These are phyloP conservation scores for Climacium dendroides DNA, from an alignment of 225 moss, liverwort and hornwort species.

Conservation along the genomic window DNA sequence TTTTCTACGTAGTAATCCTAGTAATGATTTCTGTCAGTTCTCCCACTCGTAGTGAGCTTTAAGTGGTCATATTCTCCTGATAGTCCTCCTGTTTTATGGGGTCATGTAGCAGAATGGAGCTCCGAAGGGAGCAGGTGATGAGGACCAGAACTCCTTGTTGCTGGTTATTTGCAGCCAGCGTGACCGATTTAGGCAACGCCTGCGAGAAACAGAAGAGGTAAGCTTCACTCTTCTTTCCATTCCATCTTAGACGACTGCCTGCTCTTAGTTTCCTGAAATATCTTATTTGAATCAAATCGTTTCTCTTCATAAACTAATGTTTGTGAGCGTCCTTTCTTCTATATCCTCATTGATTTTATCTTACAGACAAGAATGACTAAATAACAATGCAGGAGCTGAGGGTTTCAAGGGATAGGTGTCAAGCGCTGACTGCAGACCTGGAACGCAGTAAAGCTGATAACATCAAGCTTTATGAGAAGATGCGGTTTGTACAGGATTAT, in stretches of 20 bases:
- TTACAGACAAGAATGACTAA: background rate
- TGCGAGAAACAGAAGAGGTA: conserved; percentile 88
- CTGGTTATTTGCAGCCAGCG: conserved; percentile 96
- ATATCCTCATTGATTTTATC: background rate
- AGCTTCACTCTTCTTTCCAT: background rate
- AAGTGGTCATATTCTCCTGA: background rate
- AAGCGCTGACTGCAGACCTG: conserved; percentile 70
- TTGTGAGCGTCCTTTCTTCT: background rate
- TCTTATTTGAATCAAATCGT: background rate
- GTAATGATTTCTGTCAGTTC: background rate
- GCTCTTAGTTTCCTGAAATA: background rate
- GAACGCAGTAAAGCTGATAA: conserved; percentile 92
- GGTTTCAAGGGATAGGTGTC: conserved; percentile 64
- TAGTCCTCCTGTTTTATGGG: background rate
- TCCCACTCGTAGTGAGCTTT: background rate
- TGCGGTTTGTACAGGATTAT: conserved; percentile 94
- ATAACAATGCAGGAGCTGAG: conserved; percentile 57
- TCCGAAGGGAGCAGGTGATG: conserved; percentile 55
- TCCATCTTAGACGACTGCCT: background rate
- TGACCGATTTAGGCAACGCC: conserved; percentile 87
- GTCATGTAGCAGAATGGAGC: conserved; percentile 25
- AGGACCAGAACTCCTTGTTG: conserved; percentile 81
- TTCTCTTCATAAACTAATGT: background rate
- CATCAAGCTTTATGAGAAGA: conserved; percentile 90
- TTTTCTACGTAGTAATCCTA: background rate